Conservation (phyloP, 306 rosid species). For the Lotus japonicus region DNA sequence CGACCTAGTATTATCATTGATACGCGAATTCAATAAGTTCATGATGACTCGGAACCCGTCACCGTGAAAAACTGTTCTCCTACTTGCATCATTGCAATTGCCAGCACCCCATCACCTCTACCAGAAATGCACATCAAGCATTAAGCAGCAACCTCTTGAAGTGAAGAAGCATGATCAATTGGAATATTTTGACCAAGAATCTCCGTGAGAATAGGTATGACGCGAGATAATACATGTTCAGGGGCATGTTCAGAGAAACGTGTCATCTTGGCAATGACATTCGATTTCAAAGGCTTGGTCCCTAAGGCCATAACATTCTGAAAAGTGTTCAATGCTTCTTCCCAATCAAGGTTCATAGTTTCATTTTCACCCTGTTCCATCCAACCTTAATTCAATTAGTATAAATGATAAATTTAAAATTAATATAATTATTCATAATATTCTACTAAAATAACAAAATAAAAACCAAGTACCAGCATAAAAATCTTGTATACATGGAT, state of each 20-base stretch:
- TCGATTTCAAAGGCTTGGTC: conserved; percentile 23
- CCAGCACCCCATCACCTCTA: conserved; percentile 33
- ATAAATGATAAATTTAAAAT: background rate
- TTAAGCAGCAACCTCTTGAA: conserved; percentile 39
- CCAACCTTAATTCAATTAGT: conserved; percentile 12
- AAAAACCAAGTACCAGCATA: background rate
- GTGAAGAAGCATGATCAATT: conserved; percentile 13
- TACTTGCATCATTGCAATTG: conserved; percentile 22
- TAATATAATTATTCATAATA: background rate
- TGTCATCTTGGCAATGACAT: conserved; percentile 27
- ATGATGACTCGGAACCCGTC: conserved; percentile 30
- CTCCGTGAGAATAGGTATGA: conserved; percentile 29
- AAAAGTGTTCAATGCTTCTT: conserved; percentile 17
- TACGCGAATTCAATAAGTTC: conserved; percentile 20
- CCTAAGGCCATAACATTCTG: conserved; percentile 29
- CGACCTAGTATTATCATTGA: background rate
- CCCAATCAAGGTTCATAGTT: conserved; percentile 31
- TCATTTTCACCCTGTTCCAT: background rate
- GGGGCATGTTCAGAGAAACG: conserved; percentile 31
- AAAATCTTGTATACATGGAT: background rate
- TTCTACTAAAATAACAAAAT: background rate
- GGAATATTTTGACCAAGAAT: conserved; percentile 23
- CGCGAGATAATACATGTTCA: conserved; percentile 19
- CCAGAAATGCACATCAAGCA: conserved; percentile 45
- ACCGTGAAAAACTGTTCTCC: conserved; percentile 21